Conservation (phyloP, 495 filamentous ascomycete genomes). For the Lichenothelia convexa region DNA sequence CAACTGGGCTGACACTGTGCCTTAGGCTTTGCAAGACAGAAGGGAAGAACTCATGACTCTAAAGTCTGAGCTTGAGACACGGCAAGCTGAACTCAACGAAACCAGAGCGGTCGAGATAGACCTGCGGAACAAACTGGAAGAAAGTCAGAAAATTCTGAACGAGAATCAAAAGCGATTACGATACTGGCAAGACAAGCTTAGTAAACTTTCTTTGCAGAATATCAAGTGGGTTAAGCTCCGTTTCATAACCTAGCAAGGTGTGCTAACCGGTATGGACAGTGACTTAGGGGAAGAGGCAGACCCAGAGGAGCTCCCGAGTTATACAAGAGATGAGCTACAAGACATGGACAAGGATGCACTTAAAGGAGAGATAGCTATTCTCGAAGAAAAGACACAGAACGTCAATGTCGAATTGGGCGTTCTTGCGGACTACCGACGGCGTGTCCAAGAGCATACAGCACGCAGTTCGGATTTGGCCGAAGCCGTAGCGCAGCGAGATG, state of each 20-base stretch:
- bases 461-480: slow-evolving; percentile 62
- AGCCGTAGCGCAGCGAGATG: slow-evolving; percentile 59
- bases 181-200: slow-evolving; percentile 79
- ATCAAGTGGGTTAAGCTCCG: slow-evolving; percentile 24
- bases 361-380: slow-evolving; percentile 68
- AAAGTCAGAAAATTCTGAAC: slow-evolving; percentile 71
- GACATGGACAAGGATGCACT: slow-evolving; percentile 80
- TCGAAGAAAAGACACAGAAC: slow-evolving; percentile 88
- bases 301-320: slow-evolving; percentile 48
- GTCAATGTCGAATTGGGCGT: slow-evolving; percentile 78
- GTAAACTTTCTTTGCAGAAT: slow-evolving; percentile 61
- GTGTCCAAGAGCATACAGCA: slow-evolving; percentile 68
- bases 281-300: slow-evolving; percentile 24
- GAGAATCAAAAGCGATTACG: slow-evolving; percentile 73
- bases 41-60: slow-evolving; percentile 60
- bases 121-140: slow-evolving; percentile 94
- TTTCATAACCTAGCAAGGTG: too few species aligned
- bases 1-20: not conserved
- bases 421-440: slow-evolving; percentile 79
- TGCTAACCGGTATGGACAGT: slow-evolving; percentile 5
- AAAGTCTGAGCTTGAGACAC: slow-evolving; percentile 74
- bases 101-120: slow-evolving; percentile 85
- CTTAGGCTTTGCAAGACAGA: slow-evolving; percentile 48
- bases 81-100: slow-evolving; percentile 72
- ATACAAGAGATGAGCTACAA: slow-evolving; percentile 77